Evolutionary conservation across 2,329 filamentous ascomycete genomes (phyloP).

Genomic region (Thelonectria discophora): DNA sequence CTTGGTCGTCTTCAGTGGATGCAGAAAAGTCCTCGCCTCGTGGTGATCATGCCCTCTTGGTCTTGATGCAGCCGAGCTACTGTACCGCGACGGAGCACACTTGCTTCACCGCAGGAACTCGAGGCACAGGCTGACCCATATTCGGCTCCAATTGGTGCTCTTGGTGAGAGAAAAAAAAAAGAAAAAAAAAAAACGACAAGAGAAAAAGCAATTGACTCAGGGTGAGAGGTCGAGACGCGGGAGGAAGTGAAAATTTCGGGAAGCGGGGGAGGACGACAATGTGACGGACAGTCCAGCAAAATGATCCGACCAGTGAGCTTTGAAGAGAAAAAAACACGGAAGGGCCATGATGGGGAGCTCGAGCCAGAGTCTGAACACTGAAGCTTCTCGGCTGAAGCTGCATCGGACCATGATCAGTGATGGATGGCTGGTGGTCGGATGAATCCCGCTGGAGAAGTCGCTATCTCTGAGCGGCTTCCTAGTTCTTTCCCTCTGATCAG

Average conservation of each 20-base stretch:
- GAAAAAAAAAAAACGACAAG: background rate
- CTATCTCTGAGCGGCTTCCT: background rate
- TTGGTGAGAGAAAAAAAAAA: background rate
- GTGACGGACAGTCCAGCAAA: conserved; percentile 13
- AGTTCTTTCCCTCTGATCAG: no score
- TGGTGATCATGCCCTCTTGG: conserved; percentile 12
- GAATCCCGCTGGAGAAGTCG: conserved; percentile 1
- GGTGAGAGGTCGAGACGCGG: background rate
- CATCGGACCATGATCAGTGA: conserved; percentile 40
- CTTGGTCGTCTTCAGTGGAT: conserved; percentile 1
- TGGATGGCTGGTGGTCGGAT: no score
- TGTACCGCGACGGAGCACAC: conserved; percentile 17
- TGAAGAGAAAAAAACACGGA: conserved; percentile 15
- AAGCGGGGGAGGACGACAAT: background rate
- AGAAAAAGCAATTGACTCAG: background rate
- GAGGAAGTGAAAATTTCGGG: background rate
- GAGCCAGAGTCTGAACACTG: conserved; percentile 32
- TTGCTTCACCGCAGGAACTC: conserved; percentile 8
- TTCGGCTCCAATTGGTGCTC: background rate
- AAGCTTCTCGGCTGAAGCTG: conserved; percentile 18
- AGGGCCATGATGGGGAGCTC: conserved; percentile 20
- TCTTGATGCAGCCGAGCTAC: conserved; percentile 16
- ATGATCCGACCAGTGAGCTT: conserved; percentile 6
- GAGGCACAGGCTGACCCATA: background rate
- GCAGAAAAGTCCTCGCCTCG: background rate